Evolutionary conservation across 768 basidiomycete genomes (phyloP), one percentile per base, ranked within the genome.

Genomic region (Coprinellus micaceus): DNA sequence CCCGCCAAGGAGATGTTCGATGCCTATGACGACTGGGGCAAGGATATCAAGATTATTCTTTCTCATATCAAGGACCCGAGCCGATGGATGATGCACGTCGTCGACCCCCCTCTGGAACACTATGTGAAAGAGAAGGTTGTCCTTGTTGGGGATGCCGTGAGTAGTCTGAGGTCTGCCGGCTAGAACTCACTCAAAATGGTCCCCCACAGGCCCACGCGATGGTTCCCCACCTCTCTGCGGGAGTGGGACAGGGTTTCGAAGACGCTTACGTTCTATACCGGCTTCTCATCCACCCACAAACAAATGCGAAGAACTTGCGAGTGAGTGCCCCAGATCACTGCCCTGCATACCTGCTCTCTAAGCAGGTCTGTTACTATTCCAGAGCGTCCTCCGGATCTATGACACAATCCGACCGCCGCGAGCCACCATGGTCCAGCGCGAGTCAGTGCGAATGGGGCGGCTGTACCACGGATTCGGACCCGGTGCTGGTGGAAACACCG

Each of bases 171-270:
- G 36, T n/a, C n/a, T 11, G 33, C 10, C 22, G 21, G 2, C 12
- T 19, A 30, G 41, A 19, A 28, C 17, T 21, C 48, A 25, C 15
- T 51, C 26, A 47, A n/a, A 30, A 47, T 53, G 43, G 39, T 43
- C 15, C 15, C 33, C 21, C 40, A 24, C n/a, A 78, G 78, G 83
- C 83, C 9, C 83, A 85, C 61, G 81, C 70, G 0, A 84, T 84
- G 83, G 61, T 76, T 30, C 82, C 84, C 0, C 82, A 84, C 64
- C 67, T 84, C 10, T 82, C 82, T 2, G 75, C 82, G 0, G 83
- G 83, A 1, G 81, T 79, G 7, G 80, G 83, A 7, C 83, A 85
- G 67, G 83, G 81, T 1, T 73, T 84, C 26, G 83, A 85, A 61
- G 84, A 84, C 57, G 77, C 75, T 0, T 74, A 76, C 44, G 63